These are phyloP conservation scores for Balamuthia mandrillaris DNA, from an alignment of 208 protist species.

Conservation along the genomic window DNA sequence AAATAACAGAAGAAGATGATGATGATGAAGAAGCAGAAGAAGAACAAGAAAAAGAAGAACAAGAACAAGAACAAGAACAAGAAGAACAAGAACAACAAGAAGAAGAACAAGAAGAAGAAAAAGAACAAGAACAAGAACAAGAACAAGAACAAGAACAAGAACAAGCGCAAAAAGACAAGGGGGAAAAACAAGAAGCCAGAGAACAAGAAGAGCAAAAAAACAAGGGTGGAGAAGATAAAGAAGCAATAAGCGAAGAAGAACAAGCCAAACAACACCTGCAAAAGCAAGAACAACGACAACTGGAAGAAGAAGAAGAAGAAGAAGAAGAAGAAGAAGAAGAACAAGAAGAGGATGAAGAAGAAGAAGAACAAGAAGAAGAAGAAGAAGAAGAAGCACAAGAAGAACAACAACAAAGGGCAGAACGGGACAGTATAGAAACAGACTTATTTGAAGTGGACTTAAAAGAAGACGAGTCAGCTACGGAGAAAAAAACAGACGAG, in stretches of 20 bases:
- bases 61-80: slow-evolving; percentile 39
- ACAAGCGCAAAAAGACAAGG: slow-evolving; percentile 34
- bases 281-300: slow-evolving; percentile 27
- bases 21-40: no score
- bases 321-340: slow-evolving; percentile 38
- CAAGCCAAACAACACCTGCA: neutral
- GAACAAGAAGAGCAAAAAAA: no score
- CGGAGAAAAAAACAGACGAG: no score
- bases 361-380: slow-evolving; percentile 6
- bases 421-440: neutral
- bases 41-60: neutral
- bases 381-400: neutral
- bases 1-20: no score
- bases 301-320: slow-evolving; percentile 29
- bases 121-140: slow-evolving; percentile 18
- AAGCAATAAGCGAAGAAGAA: no score
- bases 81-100: slow-evolving; percentile 33
- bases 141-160: slow-evolving; percentile 1
- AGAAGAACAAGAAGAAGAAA: slow-evolving; percentile 34
- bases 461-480: no score
- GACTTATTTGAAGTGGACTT: neutral
- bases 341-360: slow-evolving; percentile 31
- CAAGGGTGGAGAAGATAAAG: no score
- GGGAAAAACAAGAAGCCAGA: slow-evolving; percentile 28
- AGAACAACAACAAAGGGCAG: neutral